Percentiles rank a stretch among this genome's conserved stretches.
These are phyloP conservation scores for Ambispora gerdemannii DNA, from an alignment of 192 early-diverging fungal species.

Conservation along the genomic window DNA sequence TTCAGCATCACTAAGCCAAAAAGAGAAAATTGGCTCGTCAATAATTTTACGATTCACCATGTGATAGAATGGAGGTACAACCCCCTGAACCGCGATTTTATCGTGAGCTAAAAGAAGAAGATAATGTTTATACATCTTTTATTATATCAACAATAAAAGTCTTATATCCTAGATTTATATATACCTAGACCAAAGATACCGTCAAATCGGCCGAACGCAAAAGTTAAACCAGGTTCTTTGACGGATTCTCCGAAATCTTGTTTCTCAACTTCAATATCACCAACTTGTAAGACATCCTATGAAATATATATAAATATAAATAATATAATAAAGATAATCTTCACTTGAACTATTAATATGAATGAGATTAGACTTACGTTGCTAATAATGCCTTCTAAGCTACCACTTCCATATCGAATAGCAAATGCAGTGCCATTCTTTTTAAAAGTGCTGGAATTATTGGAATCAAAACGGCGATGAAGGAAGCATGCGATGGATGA, in stretches of 20 bases:
- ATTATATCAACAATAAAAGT: background rate
- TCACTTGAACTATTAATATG: background rate
- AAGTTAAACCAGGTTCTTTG: slow-evolving; percentile 94
- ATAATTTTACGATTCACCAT: slow-evolving; percentile 78
- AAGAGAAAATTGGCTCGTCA: slow-evolving; percentile 84
- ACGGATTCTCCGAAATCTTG: slow-evolving; percentile 95
- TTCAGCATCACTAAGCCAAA: slow-evolving; percentile 78
- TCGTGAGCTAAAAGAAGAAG: slow-evolving; percentile 53
- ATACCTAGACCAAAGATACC: slow-evolving; percentile 88
- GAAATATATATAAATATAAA: too few relatives aligned
- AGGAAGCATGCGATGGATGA: slow-evolving; percentile 94
- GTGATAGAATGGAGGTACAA: slow-evolving; percentile 94
- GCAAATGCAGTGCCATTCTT: slow-evolving; percentile 93
- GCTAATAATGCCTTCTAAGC: slow-evolving; percentile 92
- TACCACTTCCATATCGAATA: slow-evolving; percentile 90
- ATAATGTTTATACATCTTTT: too few relatives aligned
- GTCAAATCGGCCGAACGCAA: slow-evolving; percentile 93
- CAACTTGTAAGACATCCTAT: slow-evolving; percentile 71
- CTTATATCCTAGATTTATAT: background rate
- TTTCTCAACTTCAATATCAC: slow-evolving; percentile 62
- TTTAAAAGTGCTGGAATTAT: slow-evolving; percentile 72
- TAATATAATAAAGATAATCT: slow-evolving; percentile 9
- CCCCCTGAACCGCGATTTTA: slow-evolving; percentile 80
- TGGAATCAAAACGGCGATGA: slow-evolving; percentile 83
- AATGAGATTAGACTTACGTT: slow-evolving; percentile 39